A percentile compares a stretch with the other conserved stretches of the same genome.
These are phyloP conservation scores for Eimeria mitis DNA, from an alignment of 169 alveolate species.

Conservation along the genomic window DNA sequence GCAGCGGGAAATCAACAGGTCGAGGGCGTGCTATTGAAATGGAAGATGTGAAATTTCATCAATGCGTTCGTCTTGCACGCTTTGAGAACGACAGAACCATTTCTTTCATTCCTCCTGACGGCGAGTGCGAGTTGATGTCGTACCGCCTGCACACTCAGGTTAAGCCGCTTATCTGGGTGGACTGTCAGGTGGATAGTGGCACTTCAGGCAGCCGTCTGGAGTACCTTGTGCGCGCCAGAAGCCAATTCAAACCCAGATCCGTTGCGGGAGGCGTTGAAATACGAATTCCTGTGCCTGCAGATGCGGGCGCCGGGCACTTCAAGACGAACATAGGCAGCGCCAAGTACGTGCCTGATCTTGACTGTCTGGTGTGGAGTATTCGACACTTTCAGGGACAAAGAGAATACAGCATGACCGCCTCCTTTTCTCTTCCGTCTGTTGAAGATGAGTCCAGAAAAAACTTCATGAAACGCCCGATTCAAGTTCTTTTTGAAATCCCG, in stretches of 20 bases:
- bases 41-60: constrained; percentile 99
- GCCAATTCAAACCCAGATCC: constrained; percentile 90
- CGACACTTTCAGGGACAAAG: constrained; percentile 99
- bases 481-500: constrained; percentile 99
- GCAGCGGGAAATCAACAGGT: constrained; percentile 85
- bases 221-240: constrained; percentile 93
- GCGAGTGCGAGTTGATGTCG: constrained; percentile 99
- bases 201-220: constrained; percentile 96
- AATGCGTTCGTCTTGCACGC: constrained; percentile 93
- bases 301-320: constrained; percentile 96
- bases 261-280: constrained; percentile 99
- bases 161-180: constrained; percentile 98
- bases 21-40: constrained; percentile 95
- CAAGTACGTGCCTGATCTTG: constrained; percentile 98
- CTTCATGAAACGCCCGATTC: constrained; percentile 97
- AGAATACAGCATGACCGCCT: constrained; percentile 98
- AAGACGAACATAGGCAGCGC: constrained; percentile 98
- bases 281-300: constrained; percentile 99
- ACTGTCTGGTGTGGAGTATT: constrained; percentile 97
- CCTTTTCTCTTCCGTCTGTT: constrained; percentile 98
- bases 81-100: constrained; percentile 98
- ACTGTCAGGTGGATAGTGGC: constrained; percentile 93
- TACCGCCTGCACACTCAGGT: constrained; percentile 98
- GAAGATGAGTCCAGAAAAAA: constrained; percentile 92
- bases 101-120: constrained; percentile 99